Evolutionary conservation across 2,329 filamentous ascomycete genomes (phyloP), one percentile per base, ranked within the genome.

Genomic region (Botrytis porri): DNA sequence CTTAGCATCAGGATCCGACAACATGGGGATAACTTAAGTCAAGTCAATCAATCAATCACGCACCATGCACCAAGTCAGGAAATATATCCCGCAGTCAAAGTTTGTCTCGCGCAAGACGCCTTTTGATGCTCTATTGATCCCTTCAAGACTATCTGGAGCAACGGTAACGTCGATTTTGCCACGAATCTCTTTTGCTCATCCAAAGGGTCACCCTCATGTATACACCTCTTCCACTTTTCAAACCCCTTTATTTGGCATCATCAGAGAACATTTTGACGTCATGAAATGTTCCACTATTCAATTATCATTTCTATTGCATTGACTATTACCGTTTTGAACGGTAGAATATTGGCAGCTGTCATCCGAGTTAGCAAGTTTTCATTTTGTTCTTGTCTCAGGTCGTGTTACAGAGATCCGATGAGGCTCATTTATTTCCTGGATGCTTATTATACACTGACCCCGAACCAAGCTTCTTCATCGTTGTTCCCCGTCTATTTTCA

Each of bases 341-440:
- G n/a, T 62, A 18, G 25, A 18, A 45, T n/a, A 20, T 20, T 64
- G 61, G 39, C 61, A 64, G 25, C n/a, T 64, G 61, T 20, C 61
- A 64, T 64, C 61, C 39, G 39, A 64, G 29, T 29, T 64, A 32
- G 18, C 39, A 43, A 32, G 32, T 18, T 45, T 64, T 64, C n/a
- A 45, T 43, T 45, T 14, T 16, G 41, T 48, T 20, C 20, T 22
- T 22, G 41, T 48, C 62, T 35, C 62, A 65, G 41, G 29, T 45
- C 10, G 29, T 65, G 62, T 65, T 65, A 16, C 62, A 65, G 41
- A 48, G 41, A 48, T 65, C 41, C 32, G 41, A 65, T 65, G 25
- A 48, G 29, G 29, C 29, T 43, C 41, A 35, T 29, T 45, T 9
- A 35, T 64, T 41, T 64, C 41, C 62, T 25, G 62, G 62, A 64